Percentiles rank a stretch among this genome's conserved stretches.
Conservation (phyloP, 2,329 filamentous ascomycete genomes). For the Cordyceps fumosorosea region DNA sequence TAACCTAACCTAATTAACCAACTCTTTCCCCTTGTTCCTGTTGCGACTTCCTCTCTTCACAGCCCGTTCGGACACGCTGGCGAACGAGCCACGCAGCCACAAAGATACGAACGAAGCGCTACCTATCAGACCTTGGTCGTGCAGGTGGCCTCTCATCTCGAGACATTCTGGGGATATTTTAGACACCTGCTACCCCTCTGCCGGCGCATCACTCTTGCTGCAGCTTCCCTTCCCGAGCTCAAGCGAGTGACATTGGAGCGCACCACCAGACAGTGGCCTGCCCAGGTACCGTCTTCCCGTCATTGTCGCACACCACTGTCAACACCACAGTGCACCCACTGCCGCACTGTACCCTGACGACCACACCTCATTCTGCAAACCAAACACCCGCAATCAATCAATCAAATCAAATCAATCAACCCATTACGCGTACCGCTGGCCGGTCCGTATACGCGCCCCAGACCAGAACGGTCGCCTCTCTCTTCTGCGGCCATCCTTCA, state of each 20-base stretch:
- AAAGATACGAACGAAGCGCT: neutral
- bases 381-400: neutral
- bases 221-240: neutral
- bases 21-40: neutral
- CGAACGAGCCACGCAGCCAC: neutral
- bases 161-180: neutral
- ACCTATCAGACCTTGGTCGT: neutral
- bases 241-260: neutral
- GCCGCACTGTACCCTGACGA: neutral
- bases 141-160: neutral
- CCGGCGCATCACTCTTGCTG: neutral
- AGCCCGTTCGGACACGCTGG: neutral
- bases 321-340: neutral
- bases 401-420: neutral
- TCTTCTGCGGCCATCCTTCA: neutral
- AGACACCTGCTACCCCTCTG: neutral
- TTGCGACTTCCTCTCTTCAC: neutral
- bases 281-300: neutral
- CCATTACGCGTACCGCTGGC: neutral
- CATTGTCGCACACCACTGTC: neutral
- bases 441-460: neutral
- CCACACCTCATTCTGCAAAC: neutral
- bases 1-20: neutral
- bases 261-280: neutral
- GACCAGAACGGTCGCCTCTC: neutral